Conservation (phyloP, 179 eudicot species). For the Silene noctiflora region DNA sequence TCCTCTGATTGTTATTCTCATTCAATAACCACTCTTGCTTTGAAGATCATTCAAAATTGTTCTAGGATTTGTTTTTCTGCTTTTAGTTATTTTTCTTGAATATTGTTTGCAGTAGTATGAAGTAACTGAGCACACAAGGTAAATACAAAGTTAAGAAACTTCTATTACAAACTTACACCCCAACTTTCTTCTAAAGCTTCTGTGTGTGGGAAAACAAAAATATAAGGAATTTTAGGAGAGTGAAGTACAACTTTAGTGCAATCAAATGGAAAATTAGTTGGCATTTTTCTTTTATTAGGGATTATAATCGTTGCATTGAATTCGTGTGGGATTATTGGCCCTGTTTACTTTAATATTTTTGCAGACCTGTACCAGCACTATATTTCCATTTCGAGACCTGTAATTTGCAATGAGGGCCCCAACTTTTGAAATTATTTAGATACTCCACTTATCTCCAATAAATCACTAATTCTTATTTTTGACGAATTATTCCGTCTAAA, state of each 20-base stretch:
- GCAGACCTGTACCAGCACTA: constrained; percentile 3
- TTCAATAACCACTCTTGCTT: background rate
- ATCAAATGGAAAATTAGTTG: constrained; percentile 18
- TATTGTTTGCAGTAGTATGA: constrained; percentile 21
- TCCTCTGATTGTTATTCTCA: background rate
- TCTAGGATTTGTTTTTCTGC: background rate
- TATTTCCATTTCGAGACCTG: constrained; percentile 10
- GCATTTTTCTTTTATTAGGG: constrained; percentile 1
- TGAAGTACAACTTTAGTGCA: constrained; percentile 22
- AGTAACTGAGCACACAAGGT: constrained; percentile 13
- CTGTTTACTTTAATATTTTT: constrained; percentile 15
- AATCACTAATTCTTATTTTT: too few relatives aligned
- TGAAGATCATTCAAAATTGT: constrained; percentile 16
- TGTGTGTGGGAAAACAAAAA: constrained; percentile 10
- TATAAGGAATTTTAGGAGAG: constrained; percentile 13
- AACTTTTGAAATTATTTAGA: background rate
- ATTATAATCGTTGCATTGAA: background rate
- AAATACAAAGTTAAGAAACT: background rate
- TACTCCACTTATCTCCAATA: background rate
- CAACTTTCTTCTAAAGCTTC: constrained; percentile 26
- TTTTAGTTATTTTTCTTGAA: constrained; percentile 11
- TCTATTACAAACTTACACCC: constrained; percentile 10
- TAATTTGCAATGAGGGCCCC: constrained; percentile 20
- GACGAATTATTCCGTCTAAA: too few relatives aligned
- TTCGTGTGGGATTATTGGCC: background rate